Evolutionary conservation across 1,284 basidiomycete species (phyloP).

Genomic region (Pisolithus thermaeus): DNA sequence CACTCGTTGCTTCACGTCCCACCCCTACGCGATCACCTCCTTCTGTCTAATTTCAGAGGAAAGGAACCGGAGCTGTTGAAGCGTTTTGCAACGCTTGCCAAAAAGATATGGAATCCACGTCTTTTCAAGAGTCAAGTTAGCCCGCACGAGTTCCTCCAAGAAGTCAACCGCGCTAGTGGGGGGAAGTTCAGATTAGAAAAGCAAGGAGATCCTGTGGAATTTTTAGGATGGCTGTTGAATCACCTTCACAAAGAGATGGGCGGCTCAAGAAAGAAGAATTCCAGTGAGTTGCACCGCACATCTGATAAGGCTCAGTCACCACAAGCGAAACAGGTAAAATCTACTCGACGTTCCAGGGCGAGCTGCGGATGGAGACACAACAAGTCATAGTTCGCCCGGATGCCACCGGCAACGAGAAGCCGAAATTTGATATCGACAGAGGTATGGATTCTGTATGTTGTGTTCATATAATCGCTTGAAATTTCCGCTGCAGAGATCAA

Average conservation of each 20-base stretch:
- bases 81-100: conserved; percentile 80
- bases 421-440: conserved; percentile 87
- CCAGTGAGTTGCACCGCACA: conserved; percentile 51
- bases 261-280: conserved; percentile 80
- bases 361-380: conserved; percentile 90
- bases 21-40: conserved; percentile 83
- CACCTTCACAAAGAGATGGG: conserved; percentile 89
- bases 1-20: conserved; percentile 90
- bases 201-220: conserved; percentile 95
- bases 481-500: conserved; percentile 65
- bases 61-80: conserved; percentile 84
- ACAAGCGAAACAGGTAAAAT: conserved; percentile 64
- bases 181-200: conserved; percentile 91
- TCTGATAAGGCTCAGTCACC: conserved; percentile 11
- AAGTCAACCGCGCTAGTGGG: conserved; percentile 82
- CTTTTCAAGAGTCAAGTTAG: conserved; percentile 98
- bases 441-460: conserved; percentile 40
- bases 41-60: conserved; percentile 66
- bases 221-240: conserved; percentile 94
- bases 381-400: conserved; percentile 85
- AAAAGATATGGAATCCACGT: conserved; percentile 94
- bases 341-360: conserved; percentile 91
- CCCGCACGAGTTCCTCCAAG: conserved; percentile 97
- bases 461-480: conserved; percentile 11
- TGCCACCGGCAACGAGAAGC: conserved; percentile 64